A percentile compares a stretch with the other conserved stretches of the same genome.
Conservation (phyloP, 768 basidiomycete species). For the Solioccasus polychromus region DNA sequence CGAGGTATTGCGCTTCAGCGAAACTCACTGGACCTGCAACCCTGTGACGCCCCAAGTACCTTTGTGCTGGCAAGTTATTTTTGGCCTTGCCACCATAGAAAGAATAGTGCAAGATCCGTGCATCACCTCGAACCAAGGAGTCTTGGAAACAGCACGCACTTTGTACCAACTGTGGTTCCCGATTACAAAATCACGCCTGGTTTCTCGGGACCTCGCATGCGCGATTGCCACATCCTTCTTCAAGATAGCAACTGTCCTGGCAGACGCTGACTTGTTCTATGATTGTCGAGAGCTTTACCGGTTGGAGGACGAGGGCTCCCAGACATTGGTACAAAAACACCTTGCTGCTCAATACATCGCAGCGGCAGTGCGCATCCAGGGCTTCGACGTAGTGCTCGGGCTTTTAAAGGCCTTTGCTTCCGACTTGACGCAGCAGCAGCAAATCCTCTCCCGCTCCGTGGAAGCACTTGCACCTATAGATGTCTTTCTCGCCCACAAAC, state of each 20-base stretch:
- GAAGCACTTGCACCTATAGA: conserved; percentile 27
- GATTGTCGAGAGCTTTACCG: conserved; percentile 36
- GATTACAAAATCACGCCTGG: conserved; percentile 17
- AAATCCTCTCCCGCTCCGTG: conserved; percentile 24
- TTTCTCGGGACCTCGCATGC: conserved; percentile 30
- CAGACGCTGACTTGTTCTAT: conserved; percentile 36
- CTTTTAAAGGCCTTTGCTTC: conserved; percentile 25
- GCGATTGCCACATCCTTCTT: conserved; percentile 44
- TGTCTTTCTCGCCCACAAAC: conserved; percentile 27
- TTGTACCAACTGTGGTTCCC: conserved; percentile 44
- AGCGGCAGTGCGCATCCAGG: conserved; percentile 29
- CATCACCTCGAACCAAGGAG: conserved; percentile 6
- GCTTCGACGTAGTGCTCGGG: conserved; percentile 30
- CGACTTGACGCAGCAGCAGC: conserved; percentile 23
- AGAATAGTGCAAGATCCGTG: conserved; percentile 16
- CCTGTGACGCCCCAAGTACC: conserved; percentile 4
- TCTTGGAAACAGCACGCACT: conserved; percentile 29
- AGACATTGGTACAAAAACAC: neutral
- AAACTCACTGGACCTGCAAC: neutral
- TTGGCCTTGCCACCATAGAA: conserved; percentile 40
- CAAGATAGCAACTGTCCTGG: conserved; percentile 39
- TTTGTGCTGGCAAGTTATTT: conserved; percentile 40
- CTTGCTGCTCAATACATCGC: conserved; percentile 25
- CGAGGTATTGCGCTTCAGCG: neutral
- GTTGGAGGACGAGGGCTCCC: conserved; percentile 14